Base-by-base conservation (phyloP, 139 green algal genomes). In the Haematococcus lacustris region DNA sequence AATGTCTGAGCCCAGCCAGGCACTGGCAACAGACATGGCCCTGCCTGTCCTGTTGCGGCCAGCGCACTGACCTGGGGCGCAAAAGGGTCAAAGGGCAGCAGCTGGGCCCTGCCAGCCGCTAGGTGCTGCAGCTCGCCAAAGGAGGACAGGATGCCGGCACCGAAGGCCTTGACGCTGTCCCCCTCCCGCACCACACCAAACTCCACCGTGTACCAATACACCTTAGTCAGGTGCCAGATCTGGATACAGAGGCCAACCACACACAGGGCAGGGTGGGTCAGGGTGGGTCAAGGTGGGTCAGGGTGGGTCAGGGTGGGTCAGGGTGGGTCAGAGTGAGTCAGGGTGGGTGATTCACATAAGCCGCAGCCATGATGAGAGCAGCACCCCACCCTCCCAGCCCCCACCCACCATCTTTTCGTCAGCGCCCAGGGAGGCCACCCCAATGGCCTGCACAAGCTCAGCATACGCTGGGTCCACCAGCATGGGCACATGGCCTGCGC, bases 161-260 rank as follows among this genome's bases (percentile, higher is more conserved):
- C 90, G 78, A 96, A 96, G 17, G 90, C 90, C 75, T 85, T 92
- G 34, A 90, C 50, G 26, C 73, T 38, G 50, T 65, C 85, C 1
- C 61, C 80, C 82, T 96, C 90, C 40, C 71, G 53, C n/a, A 97
- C 85, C 28, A 96, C 87, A 1, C 93, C 93, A 89, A 98, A 98
- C 81, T 98, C 93, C 28, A 97, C 88, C 4, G 92, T 96, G 81
- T 95, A 97, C 83, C 86, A 90, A 80, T 89, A 89, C 0, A 90
- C 78, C 77, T 94, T 97, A 35, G 86, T 96, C 13, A 96, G 82
- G 76, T 94, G 89, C 91, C 92, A 97, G 53, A 97, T 92, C 69
- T 87, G 76, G 53, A 38, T 2, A 71, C 32, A 37, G 32, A 23
- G 7, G 9, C 60, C 32, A 37, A 66, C 60, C 60, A 66, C 30